phyloP scores from a whole-genome alignment of 768 basidiomycete species.

The Boletus vinaceobasis region DNA sequence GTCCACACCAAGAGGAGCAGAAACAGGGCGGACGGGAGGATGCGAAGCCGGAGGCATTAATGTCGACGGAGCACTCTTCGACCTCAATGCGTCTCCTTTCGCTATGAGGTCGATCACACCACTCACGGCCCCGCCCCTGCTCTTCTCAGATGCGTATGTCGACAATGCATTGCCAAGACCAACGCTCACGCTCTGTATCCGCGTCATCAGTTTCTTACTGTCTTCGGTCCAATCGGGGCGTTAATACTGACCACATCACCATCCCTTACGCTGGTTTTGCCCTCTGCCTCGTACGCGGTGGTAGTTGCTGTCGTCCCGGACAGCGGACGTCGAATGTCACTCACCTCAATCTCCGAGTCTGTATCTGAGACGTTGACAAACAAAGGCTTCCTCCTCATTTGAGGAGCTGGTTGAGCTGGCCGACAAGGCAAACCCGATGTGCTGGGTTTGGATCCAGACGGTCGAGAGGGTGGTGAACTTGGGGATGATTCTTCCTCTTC shows the following conservation, averaged over 20 bases:
- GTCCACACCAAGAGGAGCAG: neutral
- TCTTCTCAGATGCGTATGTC: neutral
- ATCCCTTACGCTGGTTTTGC: neutral
- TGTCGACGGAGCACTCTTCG: neutral
- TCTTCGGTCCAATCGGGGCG: neutral
- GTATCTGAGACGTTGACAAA: constrained; percentile 26
- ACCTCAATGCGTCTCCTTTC: neutral
- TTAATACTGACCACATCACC: constrained; percentile 10
- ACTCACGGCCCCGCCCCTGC: neutral
- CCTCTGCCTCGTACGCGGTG: neutral
- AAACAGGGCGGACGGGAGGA: neutral
- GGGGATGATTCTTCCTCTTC: constrained; percentile 14
- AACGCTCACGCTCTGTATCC: constrained; percentile 5
- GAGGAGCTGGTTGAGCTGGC: neutral
- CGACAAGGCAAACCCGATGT: neutral
- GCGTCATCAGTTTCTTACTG: neutral
- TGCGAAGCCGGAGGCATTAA: neutral
- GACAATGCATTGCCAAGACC: neutral
- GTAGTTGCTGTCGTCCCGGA: neutral
- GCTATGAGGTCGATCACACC: constrained; percentile 5
- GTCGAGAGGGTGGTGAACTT: neutral
- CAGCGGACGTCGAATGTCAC: constrained; percentile 1
- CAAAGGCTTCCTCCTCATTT: constrained; percentile 10
- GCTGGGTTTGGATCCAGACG: neutral
- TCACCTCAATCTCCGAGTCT: constrained; percentile 20